Conservation (phyloP, 805 yeast genomes). For the Dipodascus albidus region DNA sequence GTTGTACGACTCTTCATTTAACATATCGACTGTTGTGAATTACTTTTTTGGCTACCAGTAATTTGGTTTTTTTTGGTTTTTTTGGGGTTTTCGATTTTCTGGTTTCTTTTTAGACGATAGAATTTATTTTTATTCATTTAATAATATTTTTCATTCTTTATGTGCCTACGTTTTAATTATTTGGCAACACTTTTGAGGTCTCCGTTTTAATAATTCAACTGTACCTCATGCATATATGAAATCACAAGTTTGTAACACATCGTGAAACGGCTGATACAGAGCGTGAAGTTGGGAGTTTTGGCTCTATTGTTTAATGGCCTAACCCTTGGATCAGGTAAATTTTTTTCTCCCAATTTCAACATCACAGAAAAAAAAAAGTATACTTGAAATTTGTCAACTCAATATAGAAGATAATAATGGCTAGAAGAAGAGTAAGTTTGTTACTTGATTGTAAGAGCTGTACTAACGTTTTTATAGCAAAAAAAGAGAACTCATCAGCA, state of each 20-base stretch:
- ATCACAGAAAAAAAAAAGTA: neutral
- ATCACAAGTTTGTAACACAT: neutral
- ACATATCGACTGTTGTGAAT: too few relatives aligned
- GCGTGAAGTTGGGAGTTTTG: neutral
- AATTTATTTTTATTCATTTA: too few relatives aligned
- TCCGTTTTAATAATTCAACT: too few relatives aligned
- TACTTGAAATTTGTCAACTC: neutral
- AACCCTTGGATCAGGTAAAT: neutral
- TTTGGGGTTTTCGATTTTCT: too few relatives aligned
- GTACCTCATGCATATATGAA: too few relatives aligned
- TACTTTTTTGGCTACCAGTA: too few relatives aligned
- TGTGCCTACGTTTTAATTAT: too few relatives aligned
- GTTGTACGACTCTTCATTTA: too few relatives aligned
- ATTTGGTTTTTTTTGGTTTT: too few relatives aligned
- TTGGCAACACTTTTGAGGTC: too few relatives aligned
- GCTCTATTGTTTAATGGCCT: neutral
- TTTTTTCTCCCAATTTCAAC: neutral
- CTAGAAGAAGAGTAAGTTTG: slow-evolving; percentile 37
- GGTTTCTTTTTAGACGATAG: too few relatives aligned
- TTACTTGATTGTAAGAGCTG: neutral
- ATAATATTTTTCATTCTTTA: too few relatives aligned
- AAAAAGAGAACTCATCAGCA: slow-evolving; percentile 83
- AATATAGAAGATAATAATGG: slow-evolving; percentile 27
- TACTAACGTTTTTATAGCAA: slow-evolving; percentile 26
- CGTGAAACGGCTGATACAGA: neutral